Evolutionary conservation across 2,329 filamentous ascomycete species (phyloP).

Genomic region (Stachybotrys elegans): DNA sequence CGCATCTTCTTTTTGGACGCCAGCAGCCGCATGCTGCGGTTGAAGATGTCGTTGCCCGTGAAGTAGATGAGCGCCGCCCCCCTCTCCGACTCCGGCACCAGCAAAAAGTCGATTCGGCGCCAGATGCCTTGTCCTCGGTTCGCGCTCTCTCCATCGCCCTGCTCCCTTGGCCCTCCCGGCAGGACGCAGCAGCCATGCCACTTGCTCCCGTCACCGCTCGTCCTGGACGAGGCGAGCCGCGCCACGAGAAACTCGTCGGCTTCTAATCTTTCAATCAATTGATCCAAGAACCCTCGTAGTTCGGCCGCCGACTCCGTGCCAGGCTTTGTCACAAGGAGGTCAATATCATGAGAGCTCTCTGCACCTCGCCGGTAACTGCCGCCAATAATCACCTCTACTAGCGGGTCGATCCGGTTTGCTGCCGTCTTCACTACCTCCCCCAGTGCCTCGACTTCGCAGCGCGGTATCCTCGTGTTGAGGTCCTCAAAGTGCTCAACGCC

Average conservation of each 20-base stretch:
- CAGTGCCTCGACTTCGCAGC: slow-evolving; percentile 67
- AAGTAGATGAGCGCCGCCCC: slow-evolving; percentile 92
- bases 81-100: slow-evolving; percentile 73
- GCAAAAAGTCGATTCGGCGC: slow-evolving; percentile 79
- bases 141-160: slow-evolving; percentile 18
- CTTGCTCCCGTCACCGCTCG: slow-evolving; percentile 59
- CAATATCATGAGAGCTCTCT: slow-evolving; percentile 71
- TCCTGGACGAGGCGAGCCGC: slow-evolving; percentile 54
- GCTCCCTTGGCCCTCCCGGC: slow-evolving; percentile 36
- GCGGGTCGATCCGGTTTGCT: slow-evolving; percentile 54
- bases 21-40: slow-evolving; percentile 75
- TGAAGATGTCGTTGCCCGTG: slow-evolving; percentile 93
- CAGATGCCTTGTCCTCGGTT: slow-evolving; percentile 52
- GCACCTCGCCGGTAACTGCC: slow-evolving; percentile 84
- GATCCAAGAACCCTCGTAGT: slow-evolving; percentile 57
- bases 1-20: slow-evolving; percentile 78
- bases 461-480: slow-evolving; percentile 72
- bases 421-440: slow-evolving; percentile 57
- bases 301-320: slow-evolving; percentile 47
- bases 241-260: slow-evolving; percentile 61
- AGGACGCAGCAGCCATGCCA: slow-evolving; percentile 85
- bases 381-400: slow-evolving; percentile 67
- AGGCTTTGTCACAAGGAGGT: slow-evolving; percentile 73
- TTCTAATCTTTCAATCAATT: slow-evolving; percentile 59
- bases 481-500: slow-evolving; percentile 78